Evolutionary conservation across 2,329 filamentous ascomycete genomes (phyloP).

Genomic region (Fusarium illudens): DNA sequence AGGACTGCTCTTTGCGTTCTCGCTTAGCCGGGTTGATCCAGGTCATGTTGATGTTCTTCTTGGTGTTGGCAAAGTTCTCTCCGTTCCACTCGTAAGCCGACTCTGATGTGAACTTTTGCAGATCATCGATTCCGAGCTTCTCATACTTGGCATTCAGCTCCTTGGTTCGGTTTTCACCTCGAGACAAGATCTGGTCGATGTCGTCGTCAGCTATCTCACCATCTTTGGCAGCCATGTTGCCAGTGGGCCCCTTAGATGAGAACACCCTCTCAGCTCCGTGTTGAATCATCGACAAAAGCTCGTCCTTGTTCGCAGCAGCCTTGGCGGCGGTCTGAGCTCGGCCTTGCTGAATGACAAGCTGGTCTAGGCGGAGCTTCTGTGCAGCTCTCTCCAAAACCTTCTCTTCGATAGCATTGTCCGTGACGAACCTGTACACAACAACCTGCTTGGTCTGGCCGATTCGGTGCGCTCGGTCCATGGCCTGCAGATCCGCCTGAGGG

Average conservation of each 20-base stretch:
- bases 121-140: slow-evolving; percentile 93
- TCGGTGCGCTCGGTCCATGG: slow-evolving; percentile 98
- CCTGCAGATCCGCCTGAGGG: slow-evolving; percentile 96
- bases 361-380: slow-evolving; percentile 94
- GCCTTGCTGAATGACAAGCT: slow-evolving; percentile 97
- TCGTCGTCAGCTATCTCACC: slow-evolving; percentile 82
- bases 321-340: slow-evolving; percentile 91
- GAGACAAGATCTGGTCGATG: slow-evolving; percentile 86
- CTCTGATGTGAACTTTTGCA: slow-evolving; percentile 97
- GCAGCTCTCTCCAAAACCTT: slow-evolving; percentile 97
- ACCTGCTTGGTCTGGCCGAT: slow-evolving; percentile 99
- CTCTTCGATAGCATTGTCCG: slow-evolving; percentile 97
- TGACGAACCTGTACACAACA: slow-evolving; percentile 94
- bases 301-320: slow-evolving; percentile 93
- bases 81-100: slow-evolving; percentile 99
- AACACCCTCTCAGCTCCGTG: slow-evolving; percentile 98
- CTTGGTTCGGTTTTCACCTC: slow-evolving; percentile 88
- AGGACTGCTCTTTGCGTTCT: slow-evolving; percentile 96
- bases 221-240: slow-evolving; percentile 65
- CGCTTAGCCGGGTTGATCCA: slow-evolving; percentile 99
- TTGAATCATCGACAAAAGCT: slow-evolving; percentile 97
- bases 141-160: slow-evolving; percentile 94
- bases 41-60: slow-evolving; percentile 89
- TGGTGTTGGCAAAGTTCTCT: slow-evolving; percentile 89
- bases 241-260: slow-evolving; percentile 72